Evolutionary conservation across 2,329 filamentous ascomycete species (phyloP), one percentile per base, ranked within the genome.

Genomic region (Penicillium vulpinum): DNA sequence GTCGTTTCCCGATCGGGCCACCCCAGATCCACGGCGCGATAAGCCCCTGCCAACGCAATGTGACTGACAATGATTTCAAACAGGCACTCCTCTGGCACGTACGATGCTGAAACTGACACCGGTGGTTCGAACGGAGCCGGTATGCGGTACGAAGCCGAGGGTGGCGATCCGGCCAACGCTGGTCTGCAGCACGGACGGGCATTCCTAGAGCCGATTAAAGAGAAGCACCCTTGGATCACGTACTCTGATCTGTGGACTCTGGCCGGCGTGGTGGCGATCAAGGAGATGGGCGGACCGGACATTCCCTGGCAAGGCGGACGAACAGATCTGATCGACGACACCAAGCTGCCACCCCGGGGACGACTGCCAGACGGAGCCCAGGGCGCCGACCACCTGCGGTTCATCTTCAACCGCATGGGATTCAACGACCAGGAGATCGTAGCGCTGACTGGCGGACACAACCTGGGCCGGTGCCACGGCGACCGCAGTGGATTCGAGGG

Each of bases 161-260:
- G 84, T 57, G 85, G 83, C 58, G 85, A 88, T 67, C 84, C 85
- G 5, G 83, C 85, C 54, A 88, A 88, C 71, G 84, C 85, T 4
- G 85, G 85, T 18, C 80, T 88, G 10, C 82, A 87, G 64, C 80
- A 87, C 68, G 85, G 84, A 22, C 83, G 85, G 16, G 80, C 83
- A 28, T 87, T 88, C 71, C 80, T 88, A 58, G 85, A 88, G 65
- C 83, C 85, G 6, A 71, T 88, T 60, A 88, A 87, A 68, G 70
- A 72, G 21, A 77, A 77, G 45, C 81, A 86, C 67, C 77, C 83
- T 2, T 87, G 84, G 85, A 84, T 88, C 67, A 86, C 85, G 26
- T 88, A 88, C 71, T 78, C 85, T 2, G 85, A 88, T 66, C 77
- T 88, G 5, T 88, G 85, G 85, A 87, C 85, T 5, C 75, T 88